A percentile compares a stretch with the other conserved stretches of the same genome.
phyloP scores from a whole-genome alignment of 2,329 filamentous ascomycete species.

The Fragosphaeria purpurea region DNA sequence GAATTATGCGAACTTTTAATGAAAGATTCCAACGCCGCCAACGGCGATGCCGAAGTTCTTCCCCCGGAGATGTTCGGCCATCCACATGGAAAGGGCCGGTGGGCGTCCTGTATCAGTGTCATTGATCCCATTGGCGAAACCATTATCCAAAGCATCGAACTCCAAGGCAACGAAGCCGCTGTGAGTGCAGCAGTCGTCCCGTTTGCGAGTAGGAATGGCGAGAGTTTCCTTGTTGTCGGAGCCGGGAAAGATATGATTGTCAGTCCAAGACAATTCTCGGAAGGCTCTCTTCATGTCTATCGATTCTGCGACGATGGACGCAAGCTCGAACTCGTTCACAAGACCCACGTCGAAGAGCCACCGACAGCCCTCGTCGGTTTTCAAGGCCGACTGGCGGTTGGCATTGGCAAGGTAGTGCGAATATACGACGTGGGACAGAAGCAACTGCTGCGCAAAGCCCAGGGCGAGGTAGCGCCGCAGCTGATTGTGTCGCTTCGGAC shows the following conservation, averaged over 20 bases:
- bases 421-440: conserved; percentile 91
- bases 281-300: conserved; percentile 87
- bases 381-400: conserved; percentile 78
- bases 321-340: conserved; percentile 88
- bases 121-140: conserved; percentile 75
- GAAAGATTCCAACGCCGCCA: conserved; percentile 58
- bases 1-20: conserved; percentile 67
- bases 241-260: conserved; percentile 84
- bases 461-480: conserved; percentile 67
- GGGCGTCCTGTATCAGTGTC: conserved; percentile 92
- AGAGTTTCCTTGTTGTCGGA: conserved; percentile 86
- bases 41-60: conserved; percentile 61
- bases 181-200: conserved; percentile 75
- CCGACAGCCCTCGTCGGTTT: conserved; percentile 86
- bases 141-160: conserved; percentile 67
- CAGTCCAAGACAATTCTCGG: conserved; percentile 62
- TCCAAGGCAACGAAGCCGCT: conserved; percentile 88
- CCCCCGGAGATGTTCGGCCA: conserved; percentile 82
- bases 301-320: conserved; percentile 76
- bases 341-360: conserved; percentile 83
- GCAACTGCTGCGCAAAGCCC: conserved; percentile 84
- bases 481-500: conserved; percentile 84
- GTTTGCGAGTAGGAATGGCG: conserved; percentile 81
- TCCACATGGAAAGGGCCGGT: conserved; percentile 70
- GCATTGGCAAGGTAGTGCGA: conserved; percentile 69